Percentiles rank a stretch among this genome's conserved stretches.
phyloP scores from a whole-genome alignment of 768 basidiomycete species.

The Glaciozyma martinii region DNA sequence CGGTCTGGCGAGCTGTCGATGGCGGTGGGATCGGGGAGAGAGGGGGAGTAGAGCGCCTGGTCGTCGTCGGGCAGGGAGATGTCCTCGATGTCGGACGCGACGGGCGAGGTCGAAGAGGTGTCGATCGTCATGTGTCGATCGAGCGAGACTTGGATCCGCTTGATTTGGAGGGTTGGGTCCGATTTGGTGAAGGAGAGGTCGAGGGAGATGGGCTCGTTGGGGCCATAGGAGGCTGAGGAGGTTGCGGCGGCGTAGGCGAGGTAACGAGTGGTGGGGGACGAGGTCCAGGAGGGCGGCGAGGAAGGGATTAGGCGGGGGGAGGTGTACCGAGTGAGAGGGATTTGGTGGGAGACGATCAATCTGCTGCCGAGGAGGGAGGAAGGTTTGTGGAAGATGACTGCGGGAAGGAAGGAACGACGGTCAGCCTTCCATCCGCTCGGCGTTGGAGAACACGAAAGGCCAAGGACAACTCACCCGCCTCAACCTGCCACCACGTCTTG shows the following conservation, averaged over 20 bases:
- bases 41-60: not conserved
- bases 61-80: not conserved
- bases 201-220: conserved; percentile 30
- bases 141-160: conserved; percentile 32
- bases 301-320: not conserved
- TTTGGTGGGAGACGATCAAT: conserved; percentile 60
- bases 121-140: conserved; percentile 32
- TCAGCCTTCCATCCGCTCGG: conserved; percentile 7
- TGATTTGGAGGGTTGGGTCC: conserved; percentile 33
- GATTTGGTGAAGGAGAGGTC: conserved; percentile 9
- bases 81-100: conserved; percentile 9
- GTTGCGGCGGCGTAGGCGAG: conserved; percentile 24
- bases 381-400: conserved; percentile 61
- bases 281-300: conserved; percentile 52
- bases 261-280: conserved; percentile 42
- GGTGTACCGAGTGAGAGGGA: conserved; percentile 45
- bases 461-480: conserved; percentile 53
- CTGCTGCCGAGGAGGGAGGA: conserved; percentile 59
- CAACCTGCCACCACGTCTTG: conserved; percentile 70
- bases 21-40: not conserved
- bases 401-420: not conserved
- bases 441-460: conserved; percentile 15
- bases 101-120: conserved; percentile 6
- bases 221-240: conserved; percentile 7
- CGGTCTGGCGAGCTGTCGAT: not conserved